Conservation (phyloP, 179 eudicot species). For the Monotropa hypopitys region DNA sequence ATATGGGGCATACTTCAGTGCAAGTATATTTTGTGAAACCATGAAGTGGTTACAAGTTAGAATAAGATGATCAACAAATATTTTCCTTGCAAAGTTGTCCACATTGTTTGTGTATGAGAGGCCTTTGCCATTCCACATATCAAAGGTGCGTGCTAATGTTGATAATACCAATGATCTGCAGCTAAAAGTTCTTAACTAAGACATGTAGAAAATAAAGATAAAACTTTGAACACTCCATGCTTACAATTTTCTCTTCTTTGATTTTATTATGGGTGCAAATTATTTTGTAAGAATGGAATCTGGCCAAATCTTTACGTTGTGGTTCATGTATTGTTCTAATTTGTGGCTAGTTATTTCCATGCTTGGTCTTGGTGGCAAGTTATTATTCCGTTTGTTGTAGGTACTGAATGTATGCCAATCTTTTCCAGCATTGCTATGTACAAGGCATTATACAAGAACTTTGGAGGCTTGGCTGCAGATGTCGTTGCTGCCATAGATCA, state of each 20-base stretch:
- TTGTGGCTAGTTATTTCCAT: not conserved
- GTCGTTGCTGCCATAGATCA: constrained; percentile 82
- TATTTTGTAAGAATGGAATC: not conserved
- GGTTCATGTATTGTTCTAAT: not conserved
- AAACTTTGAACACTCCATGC: not conserved
- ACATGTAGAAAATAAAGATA: not conserved
- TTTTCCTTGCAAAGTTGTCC: not conserved
- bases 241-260: not conserved
- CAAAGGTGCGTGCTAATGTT: not conserved
- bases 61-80: not conserved
- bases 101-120: not conserved
- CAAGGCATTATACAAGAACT: constrained; percentile 70
- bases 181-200: not conserved
- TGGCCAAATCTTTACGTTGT: not conserved
- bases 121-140: not conserved
- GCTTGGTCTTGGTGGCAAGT: not conserved
- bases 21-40: not conserved
- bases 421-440: constrained; percentile 55
- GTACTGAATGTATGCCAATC: constrained; percentile 10
- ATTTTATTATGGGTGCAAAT: not conserved
- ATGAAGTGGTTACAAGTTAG: not conserved
- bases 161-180: not conserved
- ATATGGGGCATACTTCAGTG: not conserved
- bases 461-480: constrained; percentile 78
- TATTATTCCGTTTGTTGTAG: not conserved